phyloP scores from a whole-genome alignment of 192 early-diverging fungal genomes.

The Phlyctochytrium planicorne region DNA sequence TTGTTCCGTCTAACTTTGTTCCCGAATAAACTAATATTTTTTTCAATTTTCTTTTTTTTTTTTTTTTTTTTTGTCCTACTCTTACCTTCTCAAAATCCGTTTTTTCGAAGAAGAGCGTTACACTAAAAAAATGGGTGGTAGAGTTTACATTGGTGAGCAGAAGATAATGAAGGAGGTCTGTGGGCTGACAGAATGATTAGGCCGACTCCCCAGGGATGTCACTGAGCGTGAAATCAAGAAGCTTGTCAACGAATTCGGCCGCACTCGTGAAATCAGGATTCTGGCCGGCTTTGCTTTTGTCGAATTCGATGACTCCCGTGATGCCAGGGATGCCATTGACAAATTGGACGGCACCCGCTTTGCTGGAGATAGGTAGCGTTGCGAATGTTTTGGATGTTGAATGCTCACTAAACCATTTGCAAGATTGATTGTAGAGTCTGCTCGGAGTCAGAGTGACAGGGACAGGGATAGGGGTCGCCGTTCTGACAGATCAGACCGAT shows the following conservation, averaged over 20 bases:
- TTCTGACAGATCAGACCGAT: slow-evolving; percentile 36
- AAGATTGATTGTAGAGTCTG: slow-evolving; percentile 81
- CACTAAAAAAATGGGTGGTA: too few relatives aligned
- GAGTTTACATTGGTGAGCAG: too few relatives aligned
- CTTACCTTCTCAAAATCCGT: too few relatives aligned
- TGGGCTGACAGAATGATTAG: too few relatives aligned
- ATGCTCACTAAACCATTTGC: background rate
- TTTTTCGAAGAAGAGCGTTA: too few relatives aligned
- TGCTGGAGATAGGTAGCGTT: slow-evolving; percentile 73
- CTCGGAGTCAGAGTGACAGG: slow-evolving; percentile 49
- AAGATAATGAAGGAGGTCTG: too few relatives aligned
- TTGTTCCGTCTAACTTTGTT: too few relatives aligned
- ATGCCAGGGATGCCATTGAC: slow-evolving; percentile 89
- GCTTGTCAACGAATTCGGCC: slow-evolving; percentile 78
- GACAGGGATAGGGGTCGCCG: too few relatives aligned
- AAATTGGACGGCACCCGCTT: slow-evolving; percentile 80
- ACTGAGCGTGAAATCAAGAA: slow-evolving; percentile 80
- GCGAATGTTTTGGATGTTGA: background rate
- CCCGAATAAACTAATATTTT: too few relatives aligned
- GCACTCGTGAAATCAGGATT: slow-evolving; percentile 77
- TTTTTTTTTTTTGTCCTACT: too few relatives aligned
- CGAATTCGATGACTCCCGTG: slow-evolving; percentile 82
- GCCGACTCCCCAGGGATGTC: slow-evolving; percentile 80
- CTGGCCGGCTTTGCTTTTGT: slow-evolving; percentile 91
- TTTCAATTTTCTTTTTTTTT: too few relatives aligned